Evolutionary conservation across 768 basidiomycete genomes (phyloP).

Genomic region (Rhodocollybia butyracea): DNA sequence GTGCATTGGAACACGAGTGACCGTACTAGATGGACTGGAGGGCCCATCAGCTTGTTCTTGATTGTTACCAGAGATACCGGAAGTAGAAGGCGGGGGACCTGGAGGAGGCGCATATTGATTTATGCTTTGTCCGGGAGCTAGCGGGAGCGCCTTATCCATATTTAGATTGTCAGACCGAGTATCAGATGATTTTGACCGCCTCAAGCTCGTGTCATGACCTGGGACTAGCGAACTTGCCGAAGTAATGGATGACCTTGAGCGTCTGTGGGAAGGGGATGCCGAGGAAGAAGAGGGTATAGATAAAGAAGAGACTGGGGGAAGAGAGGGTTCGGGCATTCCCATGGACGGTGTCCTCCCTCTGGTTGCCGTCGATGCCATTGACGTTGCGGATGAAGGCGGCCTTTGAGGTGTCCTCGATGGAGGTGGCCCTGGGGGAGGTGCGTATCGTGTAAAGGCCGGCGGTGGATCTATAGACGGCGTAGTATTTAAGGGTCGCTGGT

Average conservation of each 20-base stretch:
- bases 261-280: not conserved
- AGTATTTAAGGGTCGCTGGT: not conserved
- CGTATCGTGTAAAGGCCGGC: not conserved
- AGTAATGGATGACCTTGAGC: not conserved
- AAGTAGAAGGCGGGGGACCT: not conserved
- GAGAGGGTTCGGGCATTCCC: constrained; percentile 2
- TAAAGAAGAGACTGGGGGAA: not conserved
- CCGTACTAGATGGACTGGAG: too few species aligned
- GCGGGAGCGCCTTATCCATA: not conserved
- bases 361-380: not conserved
- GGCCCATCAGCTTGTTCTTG: not conserved
- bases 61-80: not conserved
- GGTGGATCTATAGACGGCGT: not conserved
- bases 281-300: constrained; percentile 20
- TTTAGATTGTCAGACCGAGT: not conserved
- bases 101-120: not conserved
- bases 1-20: not conserved
- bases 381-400: not conserved
- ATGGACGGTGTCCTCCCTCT: not conserved
- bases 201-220: not conserved
- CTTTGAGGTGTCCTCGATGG: not conserved
- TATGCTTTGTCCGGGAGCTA: not conserved
- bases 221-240: not conserved
- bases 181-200: constrained; percentile 1
- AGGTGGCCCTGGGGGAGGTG: constrained; percentile 1